Evolutionary conservation across 2,329 filamentous ascomycete species (phyloP).

Genomic region (Tolypocladium endophyticum): DNA sequence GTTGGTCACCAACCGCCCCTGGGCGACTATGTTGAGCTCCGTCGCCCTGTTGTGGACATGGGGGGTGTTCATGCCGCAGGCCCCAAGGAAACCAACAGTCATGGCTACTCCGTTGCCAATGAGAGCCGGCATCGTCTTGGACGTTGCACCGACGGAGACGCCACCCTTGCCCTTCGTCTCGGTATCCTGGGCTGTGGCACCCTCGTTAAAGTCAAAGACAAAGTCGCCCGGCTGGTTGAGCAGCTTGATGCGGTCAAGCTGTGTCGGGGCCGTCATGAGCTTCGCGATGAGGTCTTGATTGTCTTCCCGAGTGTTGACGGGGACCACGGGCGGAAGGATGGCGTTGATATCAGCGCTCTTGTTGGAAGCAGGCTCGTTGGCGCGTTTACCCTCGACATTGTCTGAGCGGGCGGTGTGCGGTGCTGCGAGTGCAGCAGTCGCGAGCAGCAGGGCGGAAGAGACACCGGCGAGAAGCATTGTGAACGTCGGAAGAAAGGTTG

Average conservation of each 20-base stretch:
- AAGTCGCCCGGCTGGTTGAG: slow-evolving; percentile 25
- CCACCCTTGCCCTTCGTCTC: slow-evolving; percentile 23
- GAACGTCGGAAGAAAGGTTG: neutral
- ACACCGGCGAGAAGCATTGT: neutral
- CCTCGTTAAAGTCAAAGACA: slow-evolving; percentile 30
- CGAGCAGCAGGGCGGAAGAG: slow-evolving; percentile 1
- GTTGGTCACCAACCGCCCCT: slow-evolving; percentile 32
- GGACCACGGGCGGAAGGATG: slow-evolving; percentile 15
- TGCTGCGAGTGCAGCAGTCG: neutral
- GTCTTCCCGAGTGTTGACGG: slow-evolving; percentile 15
- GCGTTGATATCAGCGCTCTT: slow-evolving; percentile 7
- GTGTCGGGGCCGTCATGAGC: slow-evolving; percentile 17
- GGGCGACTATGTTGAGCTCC: slow-evolving; percentile 35
- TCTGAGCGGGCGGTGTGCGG: neutral
- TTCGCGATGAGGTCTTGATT: slow-evolving; percentile 16
- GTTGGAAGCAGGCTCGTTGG: neutral
- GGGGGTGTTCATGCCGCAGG: slow-evolving; percentile 40
- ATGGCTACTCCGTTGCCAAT: slow-evolving; percentile 34
- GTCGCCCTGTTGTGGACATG: slow-evolving; percentile 36
- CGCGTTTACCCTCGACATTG: neutral
- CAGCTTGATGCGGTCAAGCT: slow-evolving; percentile 19
- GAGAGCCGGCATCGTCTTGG: slow-evolving; percentile 39
- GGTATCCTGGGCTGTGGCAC: slow-evolving; percentile 5
- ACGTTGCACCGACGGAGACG: slow-evolving; percentile 25
- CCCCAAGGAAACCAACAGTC: slow-evolving; percentile 36